Conservation (phyloP, 2,329 filamentous ascomycete species). For the Claviceps lovelessii region DNA sequence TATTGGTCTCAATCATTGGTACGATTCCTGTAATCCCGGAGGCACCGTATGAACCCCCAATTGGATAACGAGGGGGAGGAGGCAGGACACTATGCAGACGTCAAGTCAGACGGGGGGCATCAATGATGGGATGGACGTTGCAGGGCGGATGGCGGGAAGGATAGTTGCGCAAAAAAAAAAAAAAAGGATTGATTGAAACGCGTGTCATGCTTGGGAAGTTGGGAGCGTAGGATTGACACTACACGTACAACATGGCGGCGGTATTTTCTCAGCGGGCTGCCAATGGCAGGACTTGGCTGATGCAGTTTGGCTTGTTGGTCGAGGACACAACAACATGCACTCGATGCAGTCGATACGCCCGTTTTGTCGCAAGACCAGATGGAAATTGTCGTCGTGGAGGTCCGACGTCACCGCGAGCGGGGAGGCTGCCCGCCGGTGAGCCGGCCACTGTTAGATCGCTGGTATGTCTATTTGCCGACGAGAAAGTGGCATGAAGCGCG, state of each 20-base stretch:
- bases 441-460: background rate
- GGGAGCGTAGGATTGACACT: conserved; percentile 4
- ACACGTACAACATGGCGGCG: conserved; percentile 15
- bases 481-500: background rate
- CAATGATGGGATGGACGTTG: background rate
- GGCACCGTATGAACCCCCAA: conserved; percentile 55
- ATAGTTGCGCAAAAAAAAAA: background rate
- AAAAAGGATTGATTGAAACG: background rate
- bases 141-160: background rate
- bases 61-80: conserved; percentile 72
- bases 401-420: background rate
- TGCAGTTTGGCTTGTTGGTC: background rate
- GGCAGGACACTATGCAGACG: conserved; percentile 56
- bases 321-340: background rate
- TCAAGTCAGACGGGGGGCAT: background rate
- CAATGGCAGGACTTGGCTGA: background rate
- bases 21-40: conserved; percentile 52
- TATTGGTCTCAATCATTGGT: conserved; percentile 86
- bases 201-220: background rate
- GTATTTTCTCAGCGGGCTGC: background rate
- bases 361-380: background rate
- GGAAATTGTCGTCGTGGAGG: background rate
- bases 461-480: background rate
- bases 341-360: no score
- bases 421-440: background rate